A percentile compares a stretch with the other conserved stretches of the same genome.
These are phyloP conservation scores for Brachypodium distachyon DNA, from an alignment of 202 grass and related monocot genomes.

Conservation along the genomic window DNA sequence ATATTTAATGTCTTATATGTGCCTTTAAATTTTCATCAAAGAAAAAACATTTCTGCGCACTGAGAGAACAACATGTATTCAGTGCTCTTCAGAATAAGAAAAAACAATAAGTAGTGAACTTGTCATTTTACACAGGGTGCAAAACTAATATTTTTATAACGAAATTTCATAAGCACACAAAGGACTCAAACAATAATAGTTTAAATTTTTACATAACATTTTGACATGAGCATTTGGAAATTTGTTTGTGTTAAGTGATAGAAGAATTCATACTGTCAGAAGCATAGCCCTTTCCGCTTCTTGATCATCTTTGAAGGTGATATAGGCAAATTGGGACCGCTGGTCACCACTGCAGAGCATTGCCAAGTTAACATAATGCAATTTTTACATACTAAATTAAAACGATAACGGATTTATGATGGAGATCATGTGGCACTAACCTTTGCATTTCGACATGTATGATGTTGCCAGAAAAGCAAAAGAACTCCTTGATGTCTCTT, in stretches of 20 bases:
- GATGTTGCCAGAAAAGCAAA: slow-evolving; percentile 68
- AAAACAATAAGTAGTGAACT: no score
- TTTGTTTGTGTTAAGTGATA: background rate
- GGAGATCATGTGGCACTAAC: slow-evolving; percentile 25
- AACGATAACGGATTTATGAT: background rate
- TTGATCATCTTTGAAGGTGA: slow-evolving; percentile 59
- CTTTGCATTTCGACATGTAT: slow-evolving; percentile 57
- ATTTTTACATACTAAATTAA: background rate
- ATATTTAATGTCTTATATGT: no score
- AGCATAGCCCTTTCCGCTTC: slow-evolving; percentile 79
- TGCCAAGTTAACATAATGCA: background rate
- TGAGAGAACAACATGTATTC: no score
- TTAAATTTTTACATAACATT: no score
- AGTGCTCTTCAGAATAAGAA: no score
- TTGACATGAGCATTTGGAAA: no score
- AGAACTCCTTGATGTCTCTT: slow-evolving; percentile 69
- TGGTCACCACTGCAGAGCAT: slow-evolving; percentile 54
- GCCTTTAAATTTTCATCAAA: no score
- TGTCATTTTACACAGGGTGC: no score
- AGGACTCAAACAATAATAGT: no score
- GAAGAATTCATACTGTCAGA: slow-evolving; percentile 53
- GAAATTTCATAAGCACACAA: no score
- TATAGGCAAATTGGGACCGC: slow-evolving; percentile 67
- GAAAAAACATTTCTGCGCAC: no score
- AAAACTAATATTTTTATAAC: no score